These are phyloP conservation scores for Aspergillus ostianus DNA, from an alignment of 495 filamentous ascomycete genomes.

Conservation along the genomic window DNA sequence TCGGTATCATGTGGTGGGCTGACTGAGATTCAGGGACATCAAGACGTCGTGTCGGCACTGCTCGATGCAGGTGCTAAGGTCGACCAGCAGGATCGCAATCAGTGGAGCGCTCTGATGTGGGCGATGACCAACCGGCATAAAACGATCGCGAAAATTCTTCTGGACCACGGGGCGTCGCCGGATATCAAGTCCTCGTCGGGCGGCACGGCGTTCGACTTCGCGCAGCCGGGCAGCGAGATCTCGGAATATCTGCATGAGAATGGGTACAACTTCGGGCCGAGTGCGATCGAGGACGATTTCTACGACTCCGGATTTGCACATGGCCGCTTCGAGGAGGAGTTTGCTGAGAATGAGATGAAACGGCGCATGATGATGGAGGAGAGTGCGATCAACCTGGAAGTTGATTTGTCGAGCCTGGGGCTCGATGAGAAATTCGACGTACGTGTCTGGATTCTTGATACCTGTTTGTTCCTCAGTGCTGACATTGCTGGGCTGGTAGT, in stretches of 20 bases:
- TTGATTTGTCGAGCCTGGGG: slow-evolving; percentile 92
- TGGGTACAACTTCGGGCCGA: slow-evolving; percentile 85
- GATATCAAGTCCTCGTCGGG: slow-evolving; percentile 93
- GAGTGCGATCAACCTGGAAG: slow-evolving; percentile 94
- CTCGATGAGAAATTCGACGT: slow-evolving; percentile 96
- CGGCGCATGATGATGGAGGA: slow-evolving; percentile 99
- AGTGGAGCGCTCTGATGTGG: slow-evolving; percentile 99
- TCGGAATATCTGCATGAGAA: slow-evolving; percentile 91
- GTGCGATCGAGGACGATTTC: slow-evolving; percentile 89
- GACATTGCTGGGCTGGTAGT: slow-evolving; percentile 41
- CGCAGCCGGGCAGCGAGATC: slow-evolving; percentile 91
- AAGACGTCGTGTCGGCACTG: slow-evolving; percentile 80
- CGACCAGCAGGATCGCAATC: slow-evolving; percentile 89
- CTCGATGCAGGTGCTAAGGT: slow-evolving; percentile 86
- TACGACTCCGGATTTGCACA: slow-evolving; percentile 92
- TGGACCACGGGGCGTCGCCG: slow-evolving; percentile 92
- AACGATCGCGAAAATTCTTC: slow-evolving; percentile 82
- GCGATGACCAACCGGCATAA: slow-evolving; percentile 99
- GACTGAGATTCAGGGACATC: slow-evolving; percentile 65
- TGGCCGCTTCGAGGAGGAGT: slow-evolving; percentile 92
- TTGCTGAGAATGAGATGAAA: slow-evolving; percentile 95
- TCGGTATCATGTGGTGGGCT: background rate
- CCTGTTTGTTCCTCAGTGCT: slow-evolving; percentile 12
- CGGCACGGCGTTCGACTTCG: slow-evolving; percentile 95
- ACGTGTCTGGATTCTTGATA: slow-evolving; percentile 32